Percentiles rank a stretch among this genome's conserved stretches.
phyloP scores from a whole-genome alignment of 106 monocot species.

The Dendrobium huoshanense region DNA sequence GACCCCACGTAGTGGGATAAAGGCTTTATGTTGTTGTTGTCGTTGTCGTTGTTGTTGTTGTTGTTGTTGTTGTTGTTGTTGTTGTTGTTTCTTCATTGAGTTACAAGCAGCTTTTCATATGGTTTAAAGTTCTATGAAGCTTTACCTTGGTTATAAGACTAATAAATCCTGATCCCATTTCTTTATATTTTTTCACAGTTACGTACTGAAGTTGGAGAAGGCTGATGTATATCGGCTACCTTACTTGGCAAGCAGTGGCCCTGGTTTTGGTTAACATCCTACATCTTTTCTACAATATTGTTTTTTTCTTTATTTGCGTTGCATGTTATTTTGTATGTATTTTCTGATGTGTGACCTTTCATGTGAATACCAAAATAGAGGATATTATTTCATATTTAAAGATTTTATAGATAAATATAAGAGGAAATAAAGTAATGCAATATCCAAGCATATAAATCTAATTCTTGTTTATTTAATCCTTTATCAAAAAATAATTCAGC shows the following conservation, averaged over 20 bases:
- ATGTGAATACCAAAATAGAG: neutral
- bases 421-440: neutral
- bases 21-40: no score
- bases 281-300: conserved; percentile 5
- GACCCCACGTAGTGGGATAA: no score
- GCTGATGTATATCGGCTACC: conserved; percentile 96
- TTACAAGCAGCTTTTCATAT: neutral
- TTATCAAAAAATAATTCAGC: neutral
- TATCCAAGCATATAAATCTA: neutral
- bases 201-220: conserved; percentile 86
- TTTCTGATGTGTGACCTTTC: neutral
- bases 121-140: neutral
- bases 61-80: no score
- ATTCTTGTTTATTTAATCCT: neutral
- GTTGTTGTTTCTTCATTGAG: neutral
- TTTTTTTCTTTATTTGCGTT: neutral
- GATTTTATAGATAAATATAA: neutral
- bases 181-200: conserved; percentile 33
- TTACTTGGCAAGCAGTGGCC: conserved; percentile 81
- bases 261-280: conserved; percentile 82
- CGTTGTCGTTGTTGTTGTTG: no score
- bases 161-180: neutral
- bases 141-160: neutral
- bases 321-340: conserved; percentile 1
- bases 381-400: neutral